These are phyloP conservation scores for Pichia occidentalis DNA, from an alignment of 805 yeast genomes.

Conservation along the genomic window DNA sequence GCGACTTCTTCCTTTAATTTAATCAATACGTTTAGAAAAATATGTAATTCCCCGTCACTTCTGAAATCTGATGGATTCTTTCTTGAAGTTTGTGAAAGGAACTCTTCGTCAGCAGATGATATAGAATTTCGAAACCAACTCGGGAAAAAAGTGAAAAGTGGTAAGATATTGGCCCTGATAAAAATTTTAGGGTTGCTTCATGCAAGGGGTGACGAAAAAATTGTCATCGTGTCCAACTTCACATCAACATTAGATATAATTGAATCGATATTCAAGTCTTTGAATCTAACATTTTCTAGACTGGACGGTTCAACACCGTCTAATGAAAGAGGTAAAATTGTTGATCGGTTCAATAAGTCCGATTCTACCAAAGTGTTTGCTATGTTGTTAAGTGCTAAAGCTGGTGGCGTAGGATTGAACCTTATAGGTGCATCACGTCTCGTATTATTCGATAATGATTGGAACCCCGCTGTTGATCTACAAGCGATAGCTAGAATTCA, in stretches of 20 bases:
- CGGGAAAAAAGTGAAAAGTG: slow-evolving; percentile 35
- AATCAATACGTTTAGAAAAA: slow-evolving; percentile 68
- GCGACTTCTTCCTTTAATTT: slow-evolving; percentile 50
- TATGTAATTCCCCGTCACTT: slow-evolving; percentile 77
- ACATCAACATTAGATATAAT: slow-evolving; percentile 81
- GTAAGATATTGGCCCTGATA: slow-evolving; percentile 60
- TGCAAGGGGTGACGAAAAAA: slow-evolving; percentile 50
- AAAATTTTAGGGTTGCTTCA: slow-evolving; percentile 42
- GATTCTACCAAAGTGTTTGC: slow-evolving; percentile 40
- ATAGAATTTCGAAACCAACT: slow-evolving; percentile 27
- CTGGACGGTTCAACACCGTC: slow-evolving; percentile 82
- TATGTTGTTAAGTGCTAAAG: slow-evolving; percentile 77
- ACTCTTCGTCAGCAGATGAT: slow-evolving; percentile 16
- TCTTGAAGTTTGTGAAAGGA: slow-evolving; percentile 22
- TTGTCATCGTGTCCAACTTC: slow-evolving; percentile 80
- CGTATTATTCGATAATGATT: slow-evolving; percentile 84
- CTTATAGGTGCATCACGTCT: slow-evolving; percentile 85
- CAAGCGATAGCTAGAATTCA: slow-evolving; percentile 97
- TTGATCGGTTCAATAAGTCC: slow-evolving; percentile 57
- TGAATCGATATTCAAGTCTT: slow-evolving; percentile 45
- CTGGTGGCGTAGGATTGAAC: slow-evolving; percentile 93
- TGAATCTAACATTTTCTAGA: slow-evolving; percentile 48
- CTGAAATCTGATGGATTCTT: slow-evolving; percentile 45
- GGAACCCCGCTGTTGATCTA: slow-evolving; percentile 91
- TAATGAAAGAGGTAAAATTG: slow-evolving; percentile 56